Conservation (phyloP, 2,329 filamentous ascomycete species). For the Fonsecaea multimorphosa region DNA sequence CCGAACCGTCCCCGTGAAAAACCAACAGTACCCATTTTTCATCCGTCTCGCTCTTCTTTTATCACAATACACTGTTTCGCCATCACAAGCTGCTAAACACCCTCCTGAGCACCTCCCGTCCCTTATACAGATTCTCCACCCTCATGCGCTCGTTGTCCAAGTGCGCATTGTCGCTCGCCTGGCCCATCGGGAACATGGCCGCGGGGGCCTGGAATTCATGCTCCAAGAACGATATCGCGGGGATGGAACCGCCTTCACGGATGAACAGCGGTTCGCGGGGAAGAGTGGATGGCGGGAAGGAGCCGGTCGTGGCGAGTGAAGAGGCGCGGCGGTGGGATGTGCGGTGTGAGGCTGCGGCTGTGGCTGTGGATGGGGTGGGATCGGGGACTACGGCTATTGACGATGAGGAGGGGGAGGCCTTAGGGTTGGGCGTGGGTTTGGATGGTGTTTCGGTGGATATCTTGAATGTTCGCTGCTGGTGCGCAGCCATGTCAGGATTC, state of each 20-base stretch:
- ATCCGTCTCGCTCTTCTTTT: too few species aligned
- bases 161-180: conserved; percentile 92
- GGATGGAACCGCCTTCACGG: conserved; percentile 92
- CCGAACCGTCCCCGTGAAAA: too few species aligned
- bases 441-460: conserved; percentile 8
- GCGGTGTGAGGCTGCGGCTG: conserved; percentile 23
- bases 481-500: conserved; percentile 54
- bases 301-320: conserved; percentile 44
- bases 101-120: conserved; percentile 84
- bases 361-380: neutral
- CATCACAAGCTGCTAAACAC: conserved; percentile 66
- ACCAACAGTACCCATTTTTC: too few species aligned
- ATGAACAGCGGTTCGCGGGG: conserved; percentile 70
- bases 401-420: too few species aligned
- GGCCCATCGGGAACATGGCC: conserved; percentile 76
- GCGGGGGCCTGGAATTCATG: conserved; percentile 37
- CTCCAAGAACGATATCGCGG: conserved; percentile 79
- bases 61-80: too few species aligned
- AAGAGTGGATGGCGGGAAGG: conserved; percentile 33
- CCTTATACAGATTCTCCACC: conserved; percentile 85
- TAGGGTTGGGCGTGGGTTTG: too few species aligned
- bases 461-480: conserved; percentile 33
- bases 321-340: conserved; percentile 44
- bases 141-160: conserved; percentile 93
- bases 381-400: too few species aligned